A percentile compares a stretch with the other conserved stretches of the same genome.
Conservation (phyloP, 148 eudicot genomes). For the Cornus controversa region DNA sequence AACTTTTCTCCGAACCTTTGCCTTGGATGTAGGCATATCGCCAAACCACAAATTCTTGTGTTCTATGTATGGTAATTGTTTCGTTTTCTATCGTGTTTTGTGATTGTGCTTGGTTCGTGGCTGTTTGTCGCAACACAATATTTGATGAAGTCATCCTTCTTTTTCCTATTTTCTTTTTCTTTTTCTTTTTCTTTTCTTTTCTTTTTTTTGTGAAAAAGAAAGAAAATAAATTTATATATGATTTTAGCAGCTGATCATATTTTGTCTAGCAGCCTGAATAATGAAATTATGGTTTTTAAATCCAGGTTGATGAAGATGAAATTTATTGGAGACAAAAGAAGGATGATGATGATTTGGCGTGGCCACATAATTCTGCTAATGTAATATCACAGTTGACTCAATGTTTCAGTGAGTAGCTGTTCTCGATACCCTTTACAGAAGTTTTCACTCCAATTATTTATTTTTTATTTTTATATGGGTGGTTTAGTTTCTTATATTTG, state of each 20-base stretch:
- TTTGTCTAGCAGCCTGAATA: not conserved
- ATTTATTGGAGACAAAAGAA: slow-evolving; percentile 44
- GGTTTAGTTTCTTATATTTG: not conserved
- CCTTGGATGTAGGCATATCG: too few relatives aligned
- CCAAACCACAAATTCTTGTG: too few relatives aligned
- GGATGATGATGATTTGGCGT: slow-evolving; percentile 38
- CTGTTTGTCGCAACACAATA: too few relatives aligned
- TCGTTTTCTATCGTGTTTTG: too few relatives aligned
- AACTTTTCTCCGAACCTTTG: too few relatives aligned
- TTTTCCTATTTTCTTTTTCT: too few relatives aligned
- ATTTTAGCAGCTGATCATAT: not conserved
- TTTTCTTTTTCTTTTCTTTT: too few relatives aligned
- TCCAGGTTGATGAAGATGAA: slow-evolving; percentile 78
- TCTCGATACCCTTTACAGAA: not conserved
- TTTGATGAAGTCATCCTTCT: not conserved
- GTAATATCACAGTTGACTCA: slow-evolving; percentile 53
- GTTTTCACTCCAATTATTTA: not conserved
- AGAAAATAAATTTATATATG: not conserved
- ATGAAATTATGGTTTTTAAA: slow-evolving; percentile 5
- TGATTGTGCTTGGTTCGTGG: too few relatives aligned
- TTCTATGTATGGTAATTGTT: too few relatives aligned
- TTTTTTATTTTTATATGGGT: not conserved
- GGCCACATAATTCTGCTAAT: slow-evolving; percentile 47
- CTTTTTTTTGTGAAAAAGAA: not conserved
- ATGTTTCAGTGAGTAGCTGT: slow-evolving; percentile 67